Evolutionary conservation across 768 basidiomycete genomes (phyloP).

Genomic region (Leccinum pellstonianum): DNA sequence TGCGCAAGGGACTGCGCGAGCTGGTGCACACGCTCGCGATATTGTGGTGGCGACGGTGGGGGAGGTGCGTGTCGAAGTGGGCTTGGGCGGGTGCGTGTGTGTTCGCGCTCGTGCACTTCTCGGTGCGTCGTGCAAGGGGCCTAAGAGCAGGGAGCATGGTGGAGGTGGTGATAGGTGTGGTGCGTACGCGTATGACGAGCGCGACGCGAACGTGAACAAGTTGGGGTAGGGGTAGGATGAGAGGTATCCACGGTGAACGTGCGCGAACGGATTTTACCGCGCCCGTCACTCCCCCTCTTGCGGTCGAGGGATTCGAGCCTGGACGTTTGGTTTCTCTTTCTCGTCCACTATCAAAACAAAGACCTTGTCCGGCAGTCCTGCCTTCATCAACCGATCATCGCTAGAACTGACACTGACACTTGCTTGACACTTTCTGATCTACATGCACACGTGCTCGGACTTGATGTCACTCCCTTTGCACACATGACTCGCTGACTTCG

Average conservation of each 20-base stretch:
- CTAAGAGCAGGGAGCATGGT: neutral
- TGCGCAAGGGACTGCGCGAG: conserved; percentile 69
- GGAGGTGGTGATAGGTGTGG: neutral
- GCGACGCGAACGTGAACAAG: neutral
- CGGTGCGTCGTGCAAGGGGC: neutral
- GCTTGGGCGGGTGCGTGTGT: conserved; percentile 30
- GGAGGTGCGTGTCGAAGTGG: conserved; percentile 28
- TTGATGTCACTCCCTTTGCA: neutral
- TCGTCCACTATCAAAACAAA: neutral
- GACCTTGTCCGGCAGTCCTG: neutral
- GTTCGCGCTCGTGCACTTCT: conserved; percentile 23
- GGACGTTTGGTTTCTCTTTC: neutral
- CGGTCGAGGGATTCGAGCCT: neutral
- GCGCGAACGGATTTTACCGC: too few relatives aligned
- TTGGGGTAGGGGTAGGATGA: neutral
- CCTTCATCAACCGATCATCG: neutral
- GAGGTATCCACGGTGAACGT: neutral
- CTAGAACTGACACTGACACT: neutral
- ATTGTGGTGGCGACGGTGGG: conserved; percentile 71
- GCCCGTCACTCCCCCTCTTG: neutral
- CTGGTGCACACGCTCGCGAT: conserved; percentile 57
- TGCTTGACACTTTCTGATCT: neutral
- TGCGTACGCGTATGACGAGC: neutral
- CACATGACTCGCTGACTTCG: neutral
- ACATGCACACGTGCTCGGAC: neutral